These are phyloP conservation scores for Thielaviopsis punctulata DNA, from an alignment of 2,329 filamentous ascomycete species.

Conservation along the genomic window DNA sequence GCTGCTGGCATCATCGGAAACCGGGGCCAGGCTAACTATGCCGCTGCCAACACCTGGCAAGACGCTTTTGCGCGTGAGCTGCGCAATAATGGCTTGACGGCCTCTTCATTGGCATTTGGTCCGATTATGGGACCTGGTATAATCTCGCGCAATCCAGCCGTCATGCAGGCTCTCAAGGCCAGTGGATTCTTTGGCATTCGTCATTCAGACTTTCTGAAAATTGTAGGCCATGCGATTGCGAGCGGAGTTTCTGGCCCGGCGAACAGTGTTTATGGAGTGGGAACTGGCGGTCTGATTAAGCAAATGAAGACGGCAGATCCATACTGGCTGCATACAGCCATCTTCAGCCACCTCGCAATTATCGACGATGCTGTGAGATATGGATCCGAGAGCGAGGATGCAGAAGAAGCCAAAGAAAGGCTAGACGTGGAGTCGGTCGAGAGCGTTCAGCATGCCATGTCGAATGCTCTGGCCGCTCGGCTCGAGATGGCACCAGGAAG, in stretches of 20 bases:
- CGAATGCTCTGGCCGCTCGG: slow-evolving; percentile 16
- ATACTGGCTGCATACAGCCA: slow-evolving; percentile 34
- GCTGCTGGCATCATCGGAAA: slow-evolving; percentile 32
- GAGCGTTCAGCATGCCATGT: slow-evolving; percentile 19
- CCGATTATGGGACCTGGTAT: slow-evolving; percentile 37
- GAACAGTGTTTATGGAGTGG: slow-evolving; percentile 34
- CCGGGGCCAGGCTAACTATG: slow-evolving; percentile 40
- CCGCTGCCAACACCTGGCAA: slow-evolving; percentile 34
- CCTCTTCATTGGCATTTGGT: slow-evolving; percentile 34
- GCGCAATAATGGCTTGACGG: slow-evolving; percentile 23
- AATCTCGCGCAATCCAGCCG: slow-evolving; percentile 31
- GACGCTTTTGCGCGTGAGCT: slow-evolving; percentile 28
- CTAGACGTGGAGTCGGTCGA: slow-evolving; percentile 17
- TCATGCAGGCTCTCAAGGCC: slow-evolving; percentile 30
- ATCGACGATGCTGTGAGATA: slow-evolving; percentile 25
- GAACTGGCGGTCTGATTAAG: slow-evolving; percentile 34
- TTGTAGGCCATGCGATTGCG: slow-evolving; percentile 30
- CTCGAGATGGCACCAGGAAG: slow-evolving; percentile 29
- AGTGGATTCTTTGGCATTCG: slow-evolving; percentile 38
- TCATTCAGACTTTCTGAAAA: slow-evolving; percentile 29
- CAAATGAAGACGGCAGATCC: slow-evolving; percentile 36
- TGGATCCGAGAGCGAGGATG: neutral
- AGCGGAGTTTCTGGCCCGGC: slow-evolving; percentile 20
- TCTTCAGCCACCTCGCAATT: slow-evolving; percentile 31
- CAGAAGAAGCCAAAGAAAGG: slow-evolving; percentile 13